phyloP scores from a whole-genome alignment of 2,329 filamentous ascomycete species.

The Penicillium sp. region DNA sequence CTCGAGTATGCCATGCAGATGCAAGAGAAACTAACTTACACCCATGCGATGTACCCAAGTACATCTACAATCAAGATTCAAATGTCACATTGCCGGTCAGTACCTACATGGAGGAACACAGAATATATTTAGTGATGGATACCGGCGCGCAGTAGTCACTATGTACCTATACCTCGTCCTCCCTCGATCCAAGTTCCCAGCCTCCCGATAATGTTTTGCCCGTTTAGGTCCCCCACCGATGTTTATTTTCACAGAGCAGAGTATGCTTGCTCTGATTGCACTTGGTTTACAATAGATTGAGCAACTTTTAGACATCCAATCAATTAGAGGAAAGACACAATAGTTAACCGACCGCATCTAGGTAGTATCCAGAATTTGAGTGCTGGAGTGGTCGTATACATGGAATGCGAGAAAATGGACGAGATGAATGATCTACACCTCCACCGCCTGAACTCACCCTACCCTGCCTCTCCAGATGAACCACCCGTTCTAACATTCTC shows the following conservation, averaged over 20 bases:
- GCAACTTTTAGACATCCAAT: no score
- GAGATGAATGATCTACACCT: constrained; percentile 19
- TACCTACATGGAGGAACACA: no score
- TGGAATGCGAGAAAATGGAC: background rate
- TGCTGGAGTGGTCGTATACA: background rate
- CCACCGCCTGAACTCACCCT: constrained; percentile 25
- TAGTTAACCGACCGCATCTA: no score
- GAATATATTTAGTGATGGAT: no score
- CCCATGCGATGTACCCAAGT: no score
- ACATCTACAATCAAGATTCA: no score
- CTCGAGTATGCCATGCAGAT: constrained; percentile 11
- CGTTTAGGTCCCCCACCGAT: background rate
- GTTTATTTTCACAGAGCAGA: background rate
- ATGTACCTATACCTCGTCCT: no score
- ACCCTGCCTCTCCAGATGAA: constrained; percentile 21
- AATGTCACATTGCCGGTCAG: no score
- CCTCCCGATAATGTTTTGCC: background rate
- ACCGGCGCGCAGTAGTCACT: no score
- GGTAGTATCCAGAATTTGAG: background rate
- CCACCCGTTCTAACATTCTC: constrained; percentile 6
- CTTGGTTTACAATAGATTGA: no score
- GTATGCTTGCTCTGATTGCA: no score
- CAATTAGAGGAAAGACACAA: no score
- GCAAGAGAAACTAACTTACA: background rate
- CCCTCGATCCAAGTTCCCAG: background rate